These are phyloP conservation scores for Didymellaceae sp. DNA, from an alignment of 2,329 filamentous ascomycete species.

Conservation along the genomic window DNA sequence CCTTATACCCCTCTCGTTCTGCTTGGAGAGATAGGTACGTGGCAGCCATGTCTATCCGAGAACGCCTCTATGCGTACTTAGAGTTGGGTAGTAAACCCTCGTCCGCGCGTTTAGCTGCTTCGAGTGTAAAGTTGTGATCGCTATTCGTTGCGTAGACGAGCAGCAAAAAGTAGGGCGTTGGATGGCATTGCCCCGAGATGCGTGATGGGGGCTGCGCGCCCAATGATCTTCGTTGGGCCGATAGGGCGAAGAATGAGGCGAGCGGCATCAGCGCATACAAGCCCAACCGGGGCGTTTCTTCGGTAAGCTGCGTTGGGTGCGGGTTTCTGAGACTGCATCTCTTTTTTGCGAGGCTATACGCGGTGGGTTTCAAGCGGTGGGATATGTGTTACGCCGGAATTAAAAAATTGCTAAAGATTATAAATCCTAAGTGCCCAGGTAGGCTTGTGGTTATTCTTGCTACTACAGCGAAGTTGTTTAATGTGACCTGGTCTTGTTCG, in stretches of 20 bases:
- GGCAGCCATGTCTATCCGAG: slow-evolving; percentile 26
- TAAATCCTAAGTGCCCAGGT: slow-evolving; percentile 31
- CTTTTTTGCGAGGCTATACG: no score
- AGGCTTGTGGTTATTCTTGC: slow-evolving; percentile 27
- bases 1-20: slow-evolving; percentile 24
- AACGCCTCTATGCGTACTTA: no score
- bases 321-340: slow-evolving; percentile 13
- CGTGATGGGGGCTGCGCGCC: slow-evolving; percentile 35
- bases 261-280: slow-evolving; percentile 35
- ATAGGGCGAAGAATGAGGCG: slow-evolving; percentile 40
- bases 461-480: slow-evolving; percentile 19
- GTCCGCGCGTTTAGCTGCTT: no score
- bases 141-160: no score
- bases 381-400: no score
- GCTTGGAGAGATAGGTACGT: slow-evolving; percentile 25
- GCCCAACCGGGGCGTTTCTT: slow-evolving; percentile 30
- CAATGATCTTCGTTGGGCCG: slow-evolving; percentile 36
- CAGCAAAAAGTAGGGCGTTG: slow-evolving; percentile 21
- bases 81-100: no score
- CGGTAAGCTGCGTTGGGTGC: no score
- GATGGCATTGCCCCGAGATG: no score
- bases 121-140: no score
- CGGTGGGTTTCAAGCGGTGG: no score
- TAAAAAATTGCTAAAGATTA: slow-evolving; percentile 21
- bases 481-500: slow-evolving; percentile 16